Evolutionary conservation across 2,329 filamentous ascomycete genomes (phyloP).

Genomic region (Verticillium albo-atrum): DNA sequence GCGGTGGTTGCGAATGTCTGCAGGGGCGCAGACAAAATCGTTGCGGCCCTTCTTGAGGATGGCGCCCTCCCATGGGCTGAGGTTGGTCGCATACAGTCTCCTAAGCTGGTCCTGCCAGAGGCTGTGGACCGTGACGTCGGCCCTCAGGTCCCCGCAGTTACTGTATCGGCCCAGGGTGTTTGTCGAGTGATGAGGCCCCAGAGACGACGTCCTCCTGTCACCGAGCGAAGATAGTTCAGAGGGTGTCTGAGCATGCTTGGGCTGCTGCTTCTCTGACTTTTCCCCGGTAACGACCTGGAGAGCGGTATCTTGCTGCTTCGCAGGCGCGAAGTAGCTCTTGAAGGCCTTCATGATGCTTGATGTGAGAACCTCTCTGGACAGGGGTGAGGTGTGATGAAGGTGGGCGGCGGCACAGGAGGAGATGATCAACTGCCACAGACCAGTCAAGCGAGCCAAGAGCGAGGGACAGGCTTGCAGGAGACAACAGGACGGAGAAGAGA

Average conservation of each 20-base stretch:
- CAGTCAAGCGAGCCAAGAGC: not conserved
- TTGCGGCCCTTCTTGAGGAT: constrained; percentile 47
- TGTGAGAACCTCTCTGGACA: not conserved
- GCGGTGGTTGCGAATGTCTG: constrained; percentile 26
- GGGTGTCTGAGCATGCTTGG: not conserved
- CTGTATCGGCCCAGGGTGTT: constrained; percentile 9
- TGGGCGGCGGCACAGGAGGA: not conserved
- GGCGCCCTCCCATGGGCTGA: constrained; percentile 44
- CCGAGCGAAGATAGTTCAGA: constrained; percentile 1
- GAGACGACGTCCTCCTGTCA: constrained; percentile 4
- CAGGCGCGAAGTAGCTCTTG: constrained; percentile 11
- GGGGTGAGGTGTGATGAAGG: not conserved
- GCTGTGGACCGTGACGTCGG: constrained; percentile 11
- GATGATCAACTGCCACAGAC: not conserved
- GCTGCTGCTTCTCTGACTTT: constrained; percentile 3
- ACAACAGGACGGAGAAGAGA: not conserved
- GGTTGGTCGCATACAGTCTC: constrained; percentile 10
- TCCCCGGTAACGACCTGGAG: not conserved
- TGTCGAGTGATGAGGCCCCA: constrained; percentile 6
- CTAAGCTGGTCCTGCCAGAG: constrained; percentile 12
- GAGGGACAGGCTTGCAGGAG: not conserved
- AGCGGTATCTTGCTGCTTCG: not conserved
- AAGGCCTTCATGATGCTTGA: constrained; percentile 9
- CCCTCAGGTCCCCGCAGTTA: constrained; percentile 8
- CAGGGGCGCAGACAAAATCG: constrained; percentile 38